Base-by-base conservation (phyloP, 495 filamentous ascomycete genomes). In the Articulospora tetracladia region DNA sequence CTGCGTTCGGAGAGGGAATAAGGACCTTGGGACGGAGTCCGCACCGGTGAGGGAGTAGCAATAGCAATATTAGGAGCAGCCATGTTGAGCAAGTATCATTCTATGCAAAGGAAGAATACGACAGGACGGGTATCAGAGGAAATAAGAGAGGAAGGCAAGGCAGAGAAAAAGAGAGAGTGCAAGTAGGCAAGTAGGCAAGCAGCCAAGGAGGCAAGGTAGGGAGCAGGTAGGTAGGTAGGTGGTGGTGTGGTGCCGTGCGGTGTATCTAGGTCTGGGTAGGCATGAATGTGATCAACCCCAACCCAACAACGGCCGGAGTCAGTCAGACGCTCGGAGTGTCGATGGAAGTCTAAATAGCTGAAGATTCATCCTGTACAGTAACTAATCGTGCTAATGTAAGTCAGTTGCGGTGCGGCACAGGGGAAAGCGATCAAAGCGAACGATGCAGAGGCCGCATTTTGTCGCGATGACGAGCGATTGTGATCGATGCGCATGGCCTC, bases 1-100 rank as follows among this genome's bases (percentile, higher is more conserved):
- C 62, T 64, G 53, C 53, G 57, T 24, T 60, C 57, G 32, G 62
- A 60, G 1, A 64, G 48, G 11, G 62, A 53, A 53, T 53, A 46
- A 48, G 46, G 46, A n/a, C 23, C 50, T 4, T 53, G 23, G 1
- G 62, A 57, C 13, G 62, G 39, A 34, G 56, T 27, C 3, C 51
- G 52, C 2, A 48, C 4, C 28, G 57, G 46, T 24, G 62, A 60
- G 24, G 62, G 62, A 12, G 57, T 57, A 52, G 57, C 27, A 12
- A 53, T 57, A 52, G 57, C 27, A 48, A 60, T 53, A 47, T 62
- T 32, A 27, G 49, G 34, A 2, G 56, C 30, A n/a, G 34, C n/a
- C 58, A 60, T 60, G 11, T 19, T 60, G 32, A 25, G 8, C 24
- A 19, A 27, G 13, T 44, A 30, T 53, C 55, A 58, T 50, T 22